These are phyloP conservation scores for Cryptomeria japonica DNA, from an alignment of 75 land plant genomes.

Conservation along the genomic window DNA sequence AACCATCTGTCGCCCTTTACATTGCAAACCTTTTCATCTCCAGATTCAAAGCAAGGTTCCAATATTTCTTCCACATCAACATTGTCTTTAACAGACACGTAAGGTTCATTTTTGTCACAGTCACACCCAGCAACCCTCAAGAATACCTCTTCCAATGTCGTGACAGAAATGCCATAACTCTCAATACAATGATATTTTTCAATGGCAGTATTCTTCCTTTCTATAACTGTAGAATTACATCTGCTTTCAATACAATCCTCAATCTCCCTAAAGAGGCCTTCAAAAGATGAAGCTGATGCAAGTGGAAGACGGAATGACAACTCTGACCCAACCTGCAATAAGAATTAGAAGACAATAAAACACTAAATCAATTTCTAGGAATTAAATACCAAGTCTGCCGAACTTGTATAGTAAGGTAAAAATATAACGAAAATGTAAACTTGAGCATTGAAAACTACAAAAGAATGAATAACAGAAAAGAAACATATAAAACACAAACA, in stretches of 20 bases:
- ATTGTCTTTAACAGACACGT: slow-evolving; percentile 9
- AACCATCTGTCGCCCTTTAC: slow-evolving; percentile 16
- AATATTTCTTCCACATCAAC: slow-evolving; percentile 8
- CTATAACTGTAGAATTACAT: slow-evolving; percentile 1
- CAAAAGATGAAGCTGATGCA: slow-evolving; percentile 73
- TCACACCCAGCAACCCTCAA: slow-evolving; percentile 73
- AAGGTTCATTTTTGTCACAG: slow-evolving; percentile 25
- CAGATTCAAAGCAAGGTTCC: slow-evolving; percentile 1
- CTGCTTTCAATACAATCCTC: slow-evolving; percentile 39
- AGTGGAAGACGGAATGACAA: slow-evolving; percentile 83
- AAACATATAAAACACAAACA: background rate
- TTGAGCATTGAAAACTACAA: background rate
- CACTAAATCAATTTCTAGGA: background rate
- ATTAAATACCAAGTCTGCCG: background rate
- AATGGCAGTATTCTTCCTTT: slow-evolving; percentile 5
- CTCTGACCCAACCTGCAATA: slow-evolving; percentile 74
- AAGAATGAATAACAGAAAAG: background rate
- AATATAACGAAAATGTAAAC: background rate
- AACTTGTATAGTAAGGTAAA: background rate
- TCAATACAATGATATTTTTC: slow-evolving; percentile 44
- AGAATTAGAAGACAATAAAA: background rate
- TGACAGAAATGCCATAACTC: slow-evolving; percentile 92
- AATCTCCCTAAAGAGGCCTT: slow-evolving; percentile 75
- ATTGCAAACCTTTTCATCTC: slow-evolving; percentile 1
- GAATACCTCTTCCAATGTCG: slow-evolving; percentile 94